These are phyloP conservation scores for Lachnellula subtilissima DNA, from an alignment of 2,329 filamentous ascomycete genomes.

Conservation along the genomic window DNA sequence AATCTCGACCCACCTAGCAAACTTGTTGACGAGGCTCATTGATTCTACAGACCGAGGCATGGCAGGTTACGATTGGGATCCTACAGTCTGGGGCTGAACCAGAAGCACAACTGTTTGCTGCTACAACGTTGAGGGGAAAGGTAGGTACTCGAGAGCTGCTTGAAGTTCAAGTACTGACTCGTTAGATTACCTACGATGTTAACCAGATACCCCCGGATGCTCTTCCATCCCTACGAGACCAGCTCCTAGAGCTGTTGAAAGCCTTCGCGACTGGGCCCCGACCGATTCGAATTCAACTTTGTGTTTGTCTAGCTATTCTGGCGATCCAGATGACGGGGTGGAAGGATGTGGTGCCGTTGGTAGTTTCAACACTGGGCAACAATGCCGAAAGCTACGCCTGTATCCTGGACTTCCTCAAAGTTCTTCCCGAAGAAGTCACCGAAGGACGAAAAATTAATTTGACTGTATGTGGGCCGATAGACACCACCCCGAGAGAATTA, in stretches of 20 bases:
- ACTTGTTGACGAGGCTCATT: conserved; percentile 18
- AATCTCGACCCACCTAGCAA: background rate
- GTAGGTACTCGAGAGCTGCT: conserved; percentile 44
- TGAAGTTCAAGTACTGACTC: conserved; percentile 17
- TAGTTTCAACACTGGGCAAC: conserved; percentile 72
- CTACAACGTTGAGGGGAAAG: conserved; percentile 97
- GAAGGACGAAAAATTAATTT: conserved; percentile 99
- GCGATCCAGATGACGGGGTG: conserved; percentile 95
- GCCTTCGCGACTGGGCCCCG: conserved; percentile 78
- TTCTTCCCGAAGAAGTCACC: conserved; percentile 96
- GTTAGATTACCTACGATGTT: conserved; percentile 92
- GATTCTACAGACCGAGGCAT: conserved; percentile 69
- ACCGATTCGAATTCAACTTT: conserved; percentile 83
- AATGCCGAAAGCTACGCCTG: conserved; percentile 76
- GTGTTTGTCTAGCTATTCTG: conserved; percentile 88
- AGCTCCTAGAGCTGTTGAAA: conserved; percentile 76
- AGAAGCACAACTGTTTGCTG: conserved; percentile 90
- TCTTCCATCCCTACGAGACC: conserved; percentile 72
- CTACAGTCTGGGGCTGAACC: conserved; percentile 75
- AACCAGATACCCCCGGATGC: conserved; percentile 77
- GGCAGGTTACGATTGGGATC: conserved; percentile 82
- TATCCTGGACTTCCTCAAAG: conserved; percentile 91
- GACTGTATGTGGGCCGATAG: conserved; percentile 79
- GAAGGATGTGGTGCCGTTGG: conserved; percentile 84
- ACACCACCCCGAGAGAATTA: conserved; percentile 39